Percentiles rank a stretch among this genome's conserved stretches.
These are phyloP conservation scores for Mollisiaceae sp. DNA, from an alignment of 2,329 filamentous ascomycete species.

Conservation along the genomic window DNA sequence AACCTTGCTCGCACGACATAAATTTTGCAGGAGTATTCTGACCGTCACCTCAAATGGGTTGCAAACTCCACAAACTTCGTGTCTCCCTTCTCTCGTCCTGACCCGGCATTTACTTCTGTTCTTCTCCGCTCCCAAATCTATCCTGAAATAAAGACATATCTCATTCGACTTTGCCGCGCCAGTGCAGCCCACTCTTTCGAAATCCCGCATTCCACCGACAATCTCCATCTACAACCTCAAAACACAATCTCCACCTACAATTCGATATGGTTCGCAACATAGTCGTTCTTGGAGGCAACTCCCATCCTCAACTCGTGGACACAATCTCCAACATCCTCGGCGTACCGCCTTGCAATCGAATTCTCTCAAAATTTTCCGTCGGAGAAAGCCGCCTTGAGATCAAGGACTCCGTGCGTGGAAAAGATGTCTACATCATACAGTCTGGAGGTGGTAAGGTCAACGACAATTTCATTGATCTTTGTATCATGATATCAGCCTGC, in stretches of 20 bases:
- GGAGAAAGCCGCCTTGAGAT: constrained; percentile 97
- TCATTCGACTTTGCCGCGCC: constrained; percentile 26
- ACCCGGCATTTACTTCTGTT: constrained; percentile 1
- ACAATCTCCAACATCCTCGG: constrained; percentile 88
- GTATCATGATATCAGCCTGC: constrained; percentile 98
- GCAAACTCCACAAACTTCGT: constrained; percentile 21
- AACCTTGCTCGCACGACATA: background rate
- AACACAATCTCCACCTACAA: constrained; percentile 8
- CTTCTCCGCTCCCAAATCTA: constrained; percentile 8
- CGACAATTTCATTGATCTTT: constrained; percentile 93
- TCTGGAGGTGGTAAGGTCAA: constrained; percentile 92
- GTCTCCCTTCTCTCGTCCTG: constrained; percentile 26
- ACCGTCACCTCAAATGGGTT: constrained; percentile 32
- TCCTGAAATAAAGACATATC: constrained; percentile 21
- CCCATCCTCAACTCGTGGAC: constrained; percentile 86
- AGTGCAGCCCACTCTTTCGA: constrained; percentile 30
- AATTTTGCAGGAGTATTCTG: constrained; percentile 8
- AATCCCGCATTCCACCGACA: constrained; percentile 35
- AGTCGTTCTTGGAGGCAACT: constrained; percentile 90
- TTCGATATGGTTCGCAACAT: constrained; percentile 87
- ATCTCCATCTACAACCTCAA: constrained; percentile 15
- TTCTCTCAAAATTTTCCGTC: constrained; percentile 90
- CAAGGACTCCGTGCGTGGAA: constrained; percentile 92
- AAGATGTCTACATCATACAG: constrained; percentile 99
- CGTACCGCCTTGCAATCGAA: constrained; percentile 81